A percentile compares a stretch with the other conserved stretches of the same genome.
phyloP scores from a whole-genome alignment of 495 filamentous ascomycete genomes.

The Emericellopsis terricola region DNA sequence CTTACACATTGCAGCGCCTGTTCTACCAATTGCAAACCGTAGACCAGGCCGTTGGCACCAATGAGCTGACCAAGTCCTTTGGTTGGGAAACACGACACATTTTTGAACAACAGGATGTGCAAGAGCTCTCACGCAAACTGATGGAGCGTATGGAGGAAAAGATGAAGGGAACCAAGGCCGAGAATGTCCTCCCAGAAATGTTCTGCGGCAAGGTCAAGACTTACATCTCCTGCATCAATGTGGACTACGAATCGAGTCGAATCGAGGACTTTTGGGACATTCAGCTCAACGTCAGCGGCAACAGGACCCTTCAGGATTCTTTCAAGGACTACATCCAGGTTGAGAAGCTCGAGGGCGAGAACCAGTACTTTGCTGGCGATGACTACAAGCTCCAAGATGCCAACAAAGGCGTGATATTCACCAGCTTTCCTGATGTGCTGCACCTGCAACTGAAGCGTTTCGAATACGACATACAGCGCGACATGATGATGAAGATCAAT shows the following conservation, averaged over 20 bases:
- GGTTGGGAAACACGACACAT: constrained; percentile 97
- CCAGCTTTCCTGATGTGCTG: constrained; percentile 84
- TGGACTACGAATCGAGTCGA: constrained; percentile 86
- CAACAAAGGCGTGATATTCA: constrained; percentile 93
- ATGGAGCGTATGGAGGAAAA: constrained; percentile 92
- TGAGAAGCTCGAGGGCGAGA: constrained; percentile 92
- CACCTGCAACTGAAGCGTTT: constrained; percentile 96
- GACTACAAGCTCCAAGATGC: constrained; percentile 88
- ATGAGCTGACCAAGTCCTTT: constrained; percentile 86
- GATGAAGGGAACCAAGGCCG: constrained; percentile 96
- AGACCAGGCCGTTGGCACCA: constrained; percentile 64
- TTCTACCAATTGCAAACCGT: constrained; percentile 89
- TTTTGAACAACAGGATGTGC: constrained; percentile 98
- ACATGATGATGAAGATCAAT: constrained; percentile 99
- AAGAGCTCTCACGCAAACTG: constrained; percentile 86
- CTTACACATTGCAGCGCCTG: constrained; percentile 81
- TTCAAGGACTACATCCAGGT: constrained; percentile 94
- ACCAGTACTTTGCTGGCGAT: constrained; percentile 86
- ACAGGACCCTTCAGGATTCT: constrained; percentile 81
- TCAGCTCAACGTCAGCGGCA: constrained; percentile 87
- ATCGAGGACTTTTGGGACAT: constrained; percentile 99
- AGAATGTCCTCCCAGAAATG: constrained; percentile 74
- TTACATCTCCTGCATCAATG: constrained; percentile 96
- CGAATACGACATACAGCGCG: constrained; percentile 87
- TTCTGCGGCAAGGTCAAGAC: constrained; percentile 96